Base-by-base conservation (phyloP, 805 yeast species). In the Schizosaccharomyces cryophilus region DNA sequence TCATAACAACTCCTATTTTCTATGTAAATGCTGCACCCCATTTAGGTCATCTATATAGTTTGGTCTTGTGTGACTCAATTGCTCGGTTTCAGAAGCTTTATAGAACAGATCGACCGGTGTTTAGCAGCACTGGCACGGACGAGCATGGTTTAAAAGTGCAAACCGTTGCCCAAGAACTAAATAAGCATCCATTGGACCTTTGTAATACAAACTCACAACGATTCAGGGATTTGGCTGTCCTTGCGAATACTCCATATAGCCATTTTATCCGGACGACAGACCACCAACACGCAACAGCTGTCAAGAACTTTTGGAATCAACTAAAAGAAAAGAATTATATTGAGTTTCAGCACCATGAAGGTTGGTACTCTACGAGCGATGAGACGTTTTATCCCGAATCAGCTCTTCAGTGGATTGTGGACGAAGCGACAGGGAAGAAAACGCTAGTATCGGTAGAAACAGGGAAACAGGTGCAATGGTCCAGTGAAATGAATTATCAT, bases 1-100 rank as follows among this genome's bases (percentile, higher is more conserved):
- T 81, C 65, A 74, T 84, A 17, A 87, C 96, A 0, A 84, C 96
- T 0, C 98, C 98, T 0, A 93, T 93, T 30, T 93, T 89, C 71
- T 93, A 93, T 71, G 96, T 94, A 62, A 93, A 93, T 74, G 97
- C 97, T 26, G 62, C 64, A 62, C 98, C 98, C 2, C 98, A 93
- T 72, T 70, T 93, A 61, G 98, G 98, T 3, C 98, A 93, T 70
- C 74, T 87, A 51, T 88, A 93, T 69, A 80, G 95, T 4, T 85
- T 88, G 85, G 74, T 87, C 0, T 71, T 93, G 56, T 82, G 89
- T 60, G 98, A 93, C 71, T 83, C 83, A 0, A 75, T 83, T 60
- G 78, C 77, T 63, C 75, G 96, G 64, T 90, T 95, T 95, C 78
- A 78, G 45, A 66, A 66, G 19, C 71, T 83, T 42, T 35, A 1